Percentiles rank a stretch among this genome's conserved stretches.
These are phyloP conservation scores for Trichocomaceae sp. DNA, from an alignment of 2,329 filamentous ascomycete genomes.

Conservation along the genomic window DNA sequence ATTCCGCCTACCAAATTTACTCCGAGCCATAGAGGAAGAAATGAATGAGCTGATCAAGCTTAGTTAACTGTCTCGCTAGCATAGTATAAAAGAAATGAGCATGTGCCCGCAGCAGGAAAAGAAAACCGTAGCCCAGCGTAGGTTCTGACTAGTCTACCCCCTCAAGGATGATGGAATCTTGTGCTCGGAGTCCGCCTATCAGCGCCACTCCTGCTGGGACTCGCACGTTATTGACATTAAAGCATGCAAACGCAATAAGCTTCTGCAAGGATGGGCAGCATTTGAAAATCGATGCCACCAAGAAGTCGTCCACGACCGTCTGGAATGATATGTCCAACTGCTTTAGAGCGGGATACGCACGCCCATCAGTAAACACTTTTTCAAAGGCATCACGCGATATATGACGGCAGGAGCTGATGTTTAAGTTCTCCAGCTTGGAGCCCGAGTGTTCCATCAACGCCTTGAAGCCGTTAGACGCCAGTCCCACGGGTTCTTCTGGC, in stretches of 20 bases:
- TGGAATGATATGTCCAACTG: slow-evolving; percentile 71
- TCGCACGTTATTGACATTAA: slow-evolving; percentile 50
- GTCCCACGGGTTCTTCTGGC: slow-evolving; percentile 57
- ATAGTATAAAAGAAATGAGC: not conserved
- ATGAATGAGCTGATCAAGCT: no score
- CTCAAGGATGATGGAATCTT: slow-evolving; percentile 46
- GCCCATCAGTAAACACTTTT: slow-evolving; percentile 59
- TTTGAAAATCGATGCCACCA: slow-evolving; percentile 40
- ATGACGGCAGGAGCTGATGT: slow-evolving; percentile 78
- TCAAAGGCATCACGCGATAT: slow-evolving; percentile 68
- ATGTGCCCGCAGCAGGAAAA: not conserved
- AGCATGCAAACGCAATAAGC: slow-evolving; percentile 58
- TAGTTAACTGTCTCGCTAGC: not conserved
- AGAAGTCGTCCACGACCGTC: slow-evolving; percentile 38
- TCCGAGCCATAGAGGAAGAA: not conserved
- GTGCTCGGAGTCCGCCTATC: slow-evolving; percentile 54
- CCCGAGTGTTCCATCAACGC: slow-evolving; percentile 83
- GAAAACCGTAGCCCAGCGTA: not conserved
- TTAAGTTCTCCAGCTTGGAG: slow-evolving; percentile 56
- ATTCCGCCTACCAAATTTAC: not conserved
- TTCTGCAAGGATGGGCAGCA: slow-evolving; percentile 46
- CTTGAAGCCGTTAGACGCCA: slow-evolving; percentile 68
- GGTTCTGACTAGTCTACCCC: slow-evolving; percentile 15
- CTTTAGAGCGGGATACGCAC: slow-evolving; percentile 59
- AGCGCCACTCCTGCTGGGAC: slow-evolving; percentile 54